A percentile compares a stretch with the other conserved stretches of the same genome.
phyloP scores from a whole-genome alignment of 148 eudicot genomes.

The Diospyros lotus region DNA sequence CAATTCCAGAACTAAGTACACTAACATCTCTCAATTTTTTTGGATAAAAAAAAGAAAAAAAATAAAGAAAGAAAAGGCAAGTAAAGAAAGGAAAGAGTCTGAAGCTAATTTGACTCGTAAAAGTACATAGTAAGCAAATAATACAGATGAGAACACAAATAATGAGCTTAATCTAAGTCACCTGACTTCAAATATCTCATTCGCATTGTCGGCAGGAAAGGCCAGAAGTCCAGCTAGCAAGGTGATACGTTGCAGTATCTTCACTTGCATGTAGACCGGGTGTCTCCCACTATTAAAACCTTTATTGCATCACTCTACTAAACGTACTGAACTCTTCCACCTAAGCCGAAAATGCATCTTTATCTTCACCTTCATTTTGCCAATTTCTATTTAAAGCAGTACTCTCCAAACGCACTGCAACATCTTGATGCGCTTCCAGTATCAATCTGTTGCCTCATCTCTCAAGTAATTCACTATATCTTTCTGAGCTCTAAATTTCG shows the following conservation, averaged over 20 bases:
- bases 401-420: conserved; percentile 2
- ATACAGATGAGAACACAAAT: neutral
- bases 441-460: conserved; percentile 1
- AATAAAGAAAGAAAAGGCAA: neutral
- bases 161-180: conserved; percentile 10
- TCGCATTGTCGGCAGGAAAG: conserved; percentile 18
- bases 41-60: neutral
- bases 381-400: conserved; percentile 25
- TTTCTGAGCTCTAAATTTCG: neutral
- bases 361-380: neutral
- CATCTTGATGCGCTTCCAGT: conserved; percentile 3
- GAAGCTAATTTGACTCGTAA: neutral
- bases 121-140: neutral
- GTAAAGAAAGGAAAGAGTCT: too few species aligned
- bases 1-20: too few species aligned
- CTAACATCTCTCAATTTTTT: neutral
- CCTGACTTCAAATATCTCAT: conserved; percentile 8
- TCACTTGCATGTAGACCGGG: conserved; percentile 32
- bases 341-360: conserved; percentile 18
- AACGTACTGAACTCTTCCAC: conserved; percentile 19
- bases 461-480: neutral
- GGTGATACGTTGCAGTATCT: conserved; percentile 20
- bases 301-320: conserved; percentile 13
- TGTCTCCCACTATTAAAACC: conserved; percentile 20
- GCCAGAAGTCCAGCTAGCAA: conserved; percentile 34